Conservation (phyloP, 441 rosid genomes). For the Mallotus japonicus region DNA sequence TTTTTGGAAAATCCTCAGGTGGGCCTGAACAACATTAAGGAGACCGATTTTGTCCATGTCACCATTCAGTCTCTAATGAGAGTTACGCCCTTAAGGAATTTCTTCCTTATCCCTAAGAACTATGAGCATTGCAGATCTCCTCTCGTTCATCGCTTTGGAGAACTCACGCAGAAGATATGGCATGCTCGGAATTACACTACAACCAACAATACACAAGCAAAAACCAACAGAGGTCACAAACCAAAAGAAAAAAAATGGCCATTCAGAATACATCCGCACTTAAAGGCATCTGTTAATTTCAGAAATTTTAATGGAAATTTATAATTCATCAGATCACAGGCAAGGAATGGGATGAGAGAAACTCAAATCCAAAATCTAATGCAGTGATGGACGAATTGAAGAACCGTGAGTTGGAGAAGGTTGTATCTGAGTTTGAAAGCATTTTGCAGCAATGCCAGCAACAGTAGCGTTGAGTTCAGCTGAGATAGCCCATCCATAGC, state of each 20-base stretch:
- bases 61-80: constrained; percentile 96
- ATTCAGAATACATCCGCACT: background rate
- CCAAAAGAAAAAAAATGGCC: too few relatives aligned
- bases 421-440: constrained; percentile 49
- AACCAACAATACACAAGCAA: background rate
- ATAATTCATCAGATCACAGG: background rate
- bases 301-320: background rate
- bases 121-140: constrained; percentile 78
- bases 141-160: constrained; percentile 96
- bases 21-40: constrained; percentile 93
- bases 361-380: too few relatives aligned
- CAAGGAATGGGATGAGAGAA: too few relatives aligned
- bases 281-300: background rate
- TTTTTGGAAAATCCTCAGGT: constrained; percentile 45
- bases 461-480: constrained; percentile 79
- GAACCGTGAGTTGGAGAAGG: background rate
- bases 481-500: constrained; percentile 67
- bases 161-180: constrained; percentile 93
- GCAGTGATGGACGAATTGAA: too few relatives aligned
- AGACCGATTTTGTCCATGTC: constrained; percentile 95
- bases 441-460: constrained; percentile 74
- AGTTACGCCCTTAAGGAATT: constrained; percentile 89
- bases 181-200: constrained; percentile 91
- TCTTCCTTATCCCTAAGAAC: constrained; percentile 90
- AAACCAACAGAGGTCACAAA: too few relatives aligned